Conservation (phyloP, 2,329 filamentous ascomycete species). For the Diaporthe sp. region DNA sequence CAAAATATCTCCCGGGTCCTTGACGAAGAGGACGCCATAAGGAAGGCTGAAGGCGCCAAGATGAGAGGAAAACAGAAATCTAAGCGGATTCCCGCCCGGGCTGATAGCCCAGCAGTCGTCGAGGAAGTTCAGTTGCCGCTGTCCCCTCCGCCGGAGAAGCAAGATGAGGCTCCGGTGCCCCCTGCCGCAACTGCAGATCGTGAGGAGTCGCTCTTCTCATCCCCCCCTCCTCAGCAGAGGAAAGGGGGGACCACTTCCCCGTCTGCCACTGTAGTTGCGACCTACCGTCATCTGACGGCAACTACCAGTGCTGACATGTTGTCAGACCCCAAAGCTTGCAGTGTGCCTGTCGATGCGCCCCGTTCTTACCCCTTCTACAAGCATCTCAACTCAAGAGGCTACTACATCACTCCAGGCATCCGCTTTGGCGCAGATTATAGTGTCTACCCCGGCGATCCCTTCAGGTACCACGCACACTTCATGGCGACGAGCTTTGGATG, state of each 20-base stretch:
- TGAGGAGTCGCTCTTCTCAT: conserved; percentile 31
- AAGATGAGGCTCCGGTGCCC: not conserved
- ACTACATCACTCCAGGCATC: conserved; percentile 91
- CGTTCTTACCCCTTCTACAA: conserved; percentile 82
- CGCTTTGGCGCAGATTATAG: conserved; percentile 96
- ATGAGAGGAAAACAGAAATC: conserved; percentile 44
- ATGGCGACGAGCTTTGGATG: conserved; percentile 87
- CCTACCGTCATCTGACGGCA: conserved; percentile 58
- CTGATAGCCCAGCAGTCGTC: conserved; percentile 18
- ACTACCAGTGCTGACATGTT: conserved; percentile 54
- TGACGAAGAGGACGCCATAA: conserved; percentile 54
- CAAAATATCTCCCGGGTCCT: conserved; percentile 56
- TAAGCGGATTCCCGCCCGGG: conserved; percentile 31
- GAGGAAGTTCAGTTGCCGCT: not conserved
- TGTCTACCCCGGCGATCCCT: conserved; percentile 93
- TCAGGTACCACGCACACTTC: conserved; percentile 97
- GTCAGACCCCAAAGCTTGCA: conserved; percentile 38
- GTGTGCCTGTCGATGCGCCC: conserved; percentile 49
- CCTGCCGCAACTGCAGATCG: not conserved
- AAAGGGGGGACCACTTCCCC: not conserved
- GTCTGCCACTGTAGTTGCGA: conserved; percentile 37
- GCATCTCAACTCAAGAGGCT: conserved; percentile 82
- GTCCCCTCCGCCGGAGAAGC: conserved; percentile 11
- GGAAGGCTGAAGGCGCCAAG: conserved; percentile 48
- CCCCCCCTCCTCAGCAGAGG: not conserved